phyloP scores from a whole-genome alignment of 1,284 basidiomycete species.

The Nidula niveotomentosa region DNA sequence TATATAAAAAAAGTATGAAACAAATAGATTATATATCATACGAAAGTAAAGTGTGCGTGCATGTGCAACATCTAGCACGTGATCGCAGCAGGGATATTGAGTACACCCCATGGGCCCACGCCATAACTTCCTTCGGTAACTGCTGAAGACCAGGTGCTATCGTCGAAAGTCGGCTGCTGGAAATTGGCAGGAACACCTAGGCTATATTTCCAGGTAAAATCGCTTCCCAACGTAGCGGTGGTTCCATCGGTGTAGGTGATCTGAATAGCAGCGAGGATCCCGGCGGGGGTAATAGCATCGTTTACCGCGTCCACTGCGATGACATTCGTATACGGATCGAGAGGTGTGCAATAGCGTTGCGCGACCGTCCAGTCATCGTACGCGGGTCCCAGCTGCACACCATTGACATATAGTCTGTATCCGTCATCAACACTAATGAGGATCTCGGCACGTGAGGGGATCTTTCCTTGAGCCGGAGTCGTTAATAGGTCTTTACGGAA shows the following conservation, averaged over 20 bases:
- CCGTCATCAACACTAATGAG: conserved; percentile 21
- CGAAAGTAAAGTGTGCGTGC: too few relatives aligned
- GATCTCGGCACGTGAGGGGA: conserved; percentile 17
- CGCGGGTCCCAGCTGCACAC: conserved; percentile 13
- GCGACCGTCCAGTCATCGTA: conserved; percentile 10
- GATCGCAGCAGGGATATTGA: too few relatives aligned
- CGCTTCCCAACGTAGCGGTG: conserved; percentile 22
- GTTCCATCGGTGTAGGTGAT: conserved; percentile 24
- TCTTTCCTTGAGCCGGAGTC: conserved; percentile 11
- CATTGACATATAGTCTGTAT: conserved; percentile 25
- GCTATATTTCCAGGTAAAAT: conserved; percentile 20
- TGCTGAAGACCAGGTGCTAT: conserved; percentile 21
- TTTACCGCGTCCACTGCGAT: conserved; percentile 23
- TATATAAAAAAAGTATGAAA: too few relatives aligned
- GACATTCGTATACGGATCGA: conserved; percentile 19
- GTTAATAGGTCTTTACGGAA: conserved; percentile 21
- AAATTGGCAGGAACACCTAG: conserved; percentile 17
- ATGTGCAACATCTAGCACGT: too few relatives aligned
- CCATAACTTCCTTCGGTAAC: conserved; percentile 5
- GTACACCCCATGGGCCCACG: too few relatives aligned
- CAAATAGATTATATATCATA: too few relatives aligned
- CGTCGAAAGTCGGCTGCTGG: conserved; percentile 19
- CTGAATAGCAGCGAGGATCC: conserved; percentile 19
- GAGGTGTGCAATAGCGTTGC: conserved; percentile 19
- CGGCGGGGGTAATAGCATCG: conserved; percentile 11